Conservation (phyloP, 371 early-diverging fungal genomes). For the Rhizomucor pusillus region DNA sequence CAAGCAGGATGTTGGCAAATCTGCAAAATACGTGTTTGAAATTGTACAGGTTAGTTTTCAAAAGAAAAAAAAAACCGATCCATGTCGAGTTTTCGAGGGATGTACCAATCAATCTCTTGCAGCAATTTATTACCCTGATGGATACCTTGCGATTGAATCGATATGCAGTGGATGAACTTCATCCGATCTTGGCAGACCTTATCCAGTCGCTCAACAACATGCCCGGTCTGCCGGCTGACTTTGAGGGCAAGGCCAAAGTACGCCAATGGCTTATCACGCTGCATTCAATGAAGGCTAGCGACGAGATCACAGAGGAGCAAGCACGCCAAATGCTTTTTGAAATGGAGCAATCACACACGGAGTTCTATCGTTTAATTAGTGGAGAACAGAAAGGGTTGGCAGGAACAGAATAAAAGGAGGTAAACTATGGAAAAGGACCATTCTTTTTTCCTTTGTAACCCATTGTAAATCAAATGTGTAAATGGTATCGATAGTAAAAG, state of each 20-base stretch:
- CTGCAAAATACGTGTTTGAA: slow-evolving; percentile 85
- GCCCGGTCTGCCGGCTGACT: slow-evolving; percentile 75
- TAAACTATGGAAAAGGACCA: not conserved
- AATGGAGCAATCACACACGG: slow-evolving; percentile 74
- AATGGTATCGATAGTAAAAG: not conserved
- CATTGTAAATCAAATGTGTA: not conserved
- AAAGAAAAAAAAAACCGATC: not conserved
- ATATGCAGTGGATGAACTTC: slow-evolving; percentile 88
- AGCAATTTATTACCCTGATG: slow-evolving; percentile 91
- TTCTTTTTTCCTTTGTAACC: not conserved
- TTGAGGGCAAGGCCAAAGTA: slow-evolving; percentile 79
- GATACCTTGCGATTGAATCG: slow-evolving; percentile 86
- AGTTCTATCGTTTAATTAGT: slow-evolving; percentile 61
- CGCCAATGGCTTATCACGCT: slow-evolving; percentile 88
- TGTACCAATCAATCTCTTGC: not conserved
- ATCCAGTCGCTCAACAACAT: slow-evolving; percentile 87
- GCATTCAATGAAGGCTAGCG: slow-evolving; percentile 90
- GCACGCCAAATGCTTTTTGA: slow-evolving; percentile 93
- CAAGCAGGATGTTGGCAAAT: slow-evolving; percentile 47
- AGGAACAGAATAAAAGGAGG: not conserved
- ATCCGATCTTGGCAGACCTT: slow-evolving; percentile 88
- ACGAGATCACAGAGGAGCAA: slow-evolving; percentile 86
- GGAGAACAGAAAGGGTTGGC: slow-evolving; percentile 33
- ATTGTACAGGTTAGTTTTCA: slow-evolving; percentile 78
- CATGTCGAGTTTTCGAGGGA: not conserved